These are phyloP conservation scores for Cardamine resedifolia DNA, from an alignment of 345 rosid genomes.

Conservation along the genomic window DNA sequence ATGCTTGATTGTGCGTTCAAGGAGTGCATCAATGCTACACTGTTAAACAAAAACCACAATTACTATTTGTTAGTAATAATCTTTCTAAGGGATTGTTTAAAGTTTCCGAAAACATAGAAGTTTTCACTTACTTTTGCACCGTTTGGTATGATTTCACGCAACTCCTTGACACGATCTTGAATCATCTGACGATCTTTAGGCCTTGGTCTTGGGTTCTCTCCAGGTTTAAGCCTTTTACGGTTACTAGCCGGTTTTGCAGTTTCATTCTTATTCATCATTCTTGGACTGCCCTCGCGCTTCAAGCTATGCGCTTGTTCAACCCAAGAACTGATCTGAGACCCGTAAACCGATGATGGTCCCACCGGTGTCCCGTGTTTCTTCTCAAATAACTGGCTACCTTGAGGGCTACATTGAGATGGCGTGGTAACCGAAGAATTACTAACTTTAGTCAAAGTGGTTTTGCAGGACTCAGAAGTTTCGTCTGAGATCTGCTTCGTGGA, in stretches of 20 bases:
- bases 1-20: slow-evolving; percentile 93
- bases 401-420: slow-evolving; percentile 43
- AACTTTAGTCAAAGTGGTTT: slow-evolving; percentile 65
- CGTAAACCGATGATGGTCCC: slow-evolving; percentile 46
- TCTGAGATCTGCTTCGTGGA: slow-evolving; percentile 68
- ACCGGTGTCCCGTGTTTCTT: slow-evolving; percentile 44
- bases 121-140: slow-evolving; percentile 74
- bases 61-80: slow-evolving; percentile 1
- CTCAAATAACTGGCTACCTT: slow-evolving; percentile 44
- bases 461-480: slow-evolving; percentile 62
- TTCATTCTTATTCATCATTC: slow-evolving; percentile 58
- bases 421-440: slow-evolving; percentile 59
- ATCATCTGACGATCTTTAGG: slow-evolving; percentile 99
- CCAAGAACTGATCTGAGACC: slow-evolving; percentile 90
- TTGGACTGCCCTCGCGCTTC: slow-evolving; percentile 63
- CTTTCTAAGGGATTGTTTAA: not conserved
- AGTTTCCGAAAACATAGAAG: not conserved
- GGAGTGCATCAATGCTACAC: slow-evolving; percentile 98
- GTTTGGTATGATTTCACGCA: slow-evolving; percentile 95
- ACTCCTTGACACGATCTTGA: slow-evolving; percentile 96
- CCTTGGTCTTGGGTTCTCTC: slow-evolving; percentile 94
- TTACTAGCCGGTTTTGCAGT: slow-evolving; percentile 48
- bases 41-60: slow-evolving; percentile 36
- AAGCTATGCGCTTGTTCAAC: slow-evolving; percentile 65
- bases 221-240: slow-evolving; percentile 87